Evolutionary conservation across 805 yeast genomes (phyloP).

Genomic region (Wickerhamiella bombiphila): DNA sequence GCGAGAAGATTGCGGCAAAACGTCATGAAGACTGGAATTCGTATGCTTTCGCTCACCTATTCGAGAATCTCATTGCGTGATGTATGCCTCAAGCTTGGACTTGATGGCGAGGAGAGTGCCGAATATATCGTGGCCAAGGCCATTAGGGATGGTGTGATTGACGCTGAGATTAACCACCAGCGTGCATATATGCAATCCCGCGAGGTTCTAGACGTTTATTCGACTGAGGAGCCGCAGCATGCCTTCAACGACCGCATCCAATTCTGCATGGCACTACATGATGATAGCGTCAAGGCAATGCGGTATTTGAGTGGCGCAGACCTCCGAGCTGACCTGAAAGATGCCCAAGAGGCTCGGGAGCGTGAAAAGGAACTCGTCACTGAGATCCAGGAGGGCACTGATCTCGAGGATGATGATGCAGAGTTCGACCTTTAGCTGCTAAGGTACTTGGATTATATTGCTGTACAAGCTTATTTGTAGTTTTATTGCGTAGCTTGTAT

Average conservation of each 20-base stretch:
- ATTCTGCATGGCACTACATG: slow-evolving; percentile 79
- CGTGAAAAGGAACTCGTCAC: slow-evolving; percentile 36
- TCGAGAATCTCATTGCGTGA: slow-evolving; percentile 83
- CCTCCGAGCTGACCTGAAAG: slow-evolving; percentile 35
- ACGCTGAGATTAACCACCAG: slow-evolving; percentile 83
- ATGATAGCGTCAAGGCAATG: slow-evolving; percentile 89
- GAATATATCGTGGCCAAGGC: slow-evolving; percentile 96
- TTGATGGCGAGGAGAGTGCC: slow-evolving; percentile 89
- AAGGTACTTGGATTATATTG: too few species aligned
- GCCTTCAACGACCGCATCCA: slow-evolving; percentile 87
- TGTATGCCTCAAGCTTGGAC: slow-evolving; percentile 78
- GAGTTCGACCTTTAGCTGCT: slow-evolving; percentile 23
- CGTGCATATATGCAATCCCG: slow-evolving; percentile 82
- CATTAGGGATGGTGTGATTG: slow-evolving; percentile 93
- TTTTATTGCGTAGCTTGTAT: too few species aligned
- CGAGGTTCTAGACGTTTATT: slow-evolving; percentile 74
- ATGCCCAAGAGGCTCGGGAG: slow-evolving; percentile 41
- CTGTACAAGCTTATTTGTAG: too few species aligned
- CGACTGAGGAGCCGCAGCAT: slow-evolving; percentile 72
- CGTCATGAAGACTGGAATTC: slow-evolving; percentile 93
- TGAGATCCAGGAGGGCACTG: slow-evolving; percentile 31
- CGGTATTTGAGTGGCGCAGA: slow-evolving; percentile 63
- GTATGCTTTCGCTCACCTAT: slow-evolving; percentile 82
- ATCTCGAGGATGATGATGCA: slow-evolving; percentile 29
- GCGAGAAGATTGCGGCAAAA: slow-evolving; percentile 86